Evolutionary conservation across 805 yeast species (phyloP), one percentile per base, ranked within the genome.

Genomic region (Hanseniaspora clermontiae): DNA sequence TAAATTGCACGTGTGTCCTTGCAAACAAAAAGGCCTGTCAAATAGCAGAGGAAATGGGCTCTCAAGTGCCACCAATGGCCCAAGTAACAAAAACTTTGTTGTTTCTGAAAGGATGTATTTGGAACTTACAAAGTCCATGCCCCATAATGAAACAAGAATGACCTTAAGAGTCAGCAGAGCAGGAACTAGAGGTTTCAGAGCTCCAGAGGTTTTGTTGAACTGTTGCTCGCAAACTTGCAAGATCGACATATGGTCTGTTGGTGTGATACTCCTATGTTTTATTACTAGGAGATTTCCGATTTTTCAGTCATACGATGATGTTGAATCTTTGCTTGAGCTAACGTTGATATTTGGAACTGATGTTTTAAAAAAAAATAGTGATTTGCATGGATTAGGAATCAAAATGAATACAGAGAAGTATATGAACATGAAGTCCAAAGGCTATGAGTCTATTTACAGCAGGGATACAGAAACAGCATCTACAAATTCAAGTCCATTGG

Each of bases 111-210:
- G 59, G 8, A 52, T 51, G 24, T 55, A 54, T 62, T 48, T 43
- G 8, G 71, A 69, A 58, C 54, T 69, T 5, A 76, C 76, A 12
- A 74, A 77, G 68, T 91, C 96, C 1, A 88, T 86, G 65, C 84
- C 89, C 10, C 88, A 87, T 65, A 87, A 86, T 63, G 98, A 93
- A 70, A 79, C 80, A 51, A 75, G 97, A 62, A 85, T 95, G 0
- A 87, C 93, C 1, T 77, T 95, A 63, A 77, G 98, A 57, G 97
- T 97, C 0, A 93, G 93, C 64, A 81, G 98, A 63, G 98, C 98
- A 17, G 97, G 97, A 9, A 89, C 97, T 0, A 76, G 97, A 62
- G 97, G 97, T 0, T 89, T 89, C 65, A 75, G 97, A 62, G 96
- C 97, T 0, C 96, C 96, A 0, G 97, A 89, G 66, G 96, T 89